Evolutionary conservation across 192 early-diverging fungal genomes (phyloP).

Genomic region (Spizellomyces punctatus): DNA sequence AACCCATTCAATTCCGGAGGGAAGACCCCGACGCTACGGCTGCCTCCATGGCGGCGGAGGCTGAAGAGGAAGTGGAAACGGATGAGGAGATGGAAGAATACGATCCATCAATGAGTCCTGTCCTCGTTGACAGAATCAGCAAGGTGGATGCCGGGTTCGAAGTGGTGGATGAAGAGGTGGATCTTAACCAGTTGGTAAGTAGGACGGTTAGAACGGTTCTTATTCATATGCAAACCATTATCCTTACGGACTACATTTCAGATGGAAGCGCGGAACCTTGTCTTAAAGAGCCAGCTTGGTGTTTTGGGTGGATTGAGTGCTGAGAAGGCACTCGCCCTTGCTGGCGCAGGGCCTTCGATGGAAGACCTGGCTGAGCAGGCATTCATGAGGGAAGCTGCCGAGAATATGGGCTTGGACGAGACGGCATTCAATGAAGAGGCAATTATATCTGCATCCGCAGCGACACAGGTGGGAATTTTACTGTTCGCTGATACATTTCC

Average conservation of each 20-base stretch:
- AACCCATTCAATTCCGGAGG: slow-evolving; percentile 29
- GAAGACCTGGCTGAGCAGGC: slow-evolving; percentile 28
- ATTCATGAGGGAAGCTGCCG: slow-evolving; percentile 66
- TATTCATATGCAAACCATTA: background rate
- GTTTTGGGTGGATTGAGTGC: slow-evolving; percentile 23
- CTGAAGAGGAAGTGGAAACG: slow-evolving; percentile 53
- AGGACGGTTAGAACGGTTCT: background rate
- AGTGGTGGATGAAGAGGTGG: slow-evolving; percentile 62
- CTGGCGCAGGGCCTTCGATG: background rate
- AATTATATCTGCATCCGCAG: slow-evolving; percentile 61
- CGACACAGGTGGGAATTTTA: no score
- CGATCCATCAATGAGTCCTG: slow-evolving; percentile 65
- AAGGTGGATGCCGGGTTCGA: slow-evolving; percentile 58
- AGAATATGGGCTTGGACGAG: slow-evolving; percentile 78
- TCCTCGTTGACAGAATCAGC: slow-evolving; percentile 48
- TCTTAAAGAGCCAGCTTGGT: slow-evolving; percentile 18
- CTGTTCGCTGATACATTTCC: no score
- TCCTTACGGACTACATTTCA: background rate
- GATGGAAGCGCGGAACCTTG: slow-evolving; percentile 3
- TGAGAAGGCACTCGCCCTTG: slow-evolving; percentile 13
- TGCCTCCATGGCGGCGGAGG: slow-evolving; percentile 48
- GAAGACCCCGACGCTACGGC: slow-evolving; percentile 33
- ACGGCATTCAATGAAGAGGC: slow-evolving; percentile 67
- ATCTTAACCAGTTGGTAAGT: slow-evolving; percentile 64
- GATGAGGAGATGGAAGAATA: slow-evolving; percentile 56